phyloP scores from a whole-genome alignment of 2,329 filamentous ascomycete genomes.

The Paraphoma sp. region DNA sequence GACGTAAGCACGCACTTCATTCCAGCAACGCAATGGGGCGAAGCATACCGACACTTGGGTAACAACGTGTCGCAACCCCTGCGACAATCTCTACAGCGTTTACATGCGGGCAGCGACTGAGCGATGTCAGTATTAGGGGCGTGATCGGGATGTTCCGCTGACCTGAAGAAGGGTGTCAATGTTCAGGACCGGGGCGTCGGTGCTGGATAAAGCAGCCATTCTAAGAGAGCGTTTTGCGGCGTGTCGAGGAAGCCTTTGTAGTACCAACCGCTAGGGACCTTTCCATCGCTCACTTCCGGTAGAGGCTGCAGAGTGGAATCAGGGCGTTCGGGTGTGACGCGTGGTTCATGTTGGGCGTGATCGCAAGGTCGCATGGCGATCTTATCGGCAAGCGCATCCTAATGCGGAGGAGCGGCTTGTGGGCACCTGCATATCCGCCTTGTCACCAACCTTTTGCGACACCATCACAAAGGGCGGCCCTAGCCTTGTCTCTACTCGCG shows the following conservation, averaged over 20 bases:
- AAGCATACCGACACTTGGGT: slow-evolving; percentile 40
- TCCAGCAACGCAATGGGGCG: not conserved
- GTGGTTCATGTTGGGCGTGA: slow-evolving; percentile 3
- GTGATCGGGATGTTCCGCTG: not conserved
- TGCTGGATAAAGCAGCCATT: slow-evolving; percentile 5
- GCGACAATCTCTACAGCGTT: slow-evolving; percentile 44
- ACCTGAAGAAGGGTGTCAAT: slow-evolving; percentile 34
- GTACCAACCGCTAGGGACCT: not conserved
- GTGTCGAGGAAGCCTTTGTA: not conserved
- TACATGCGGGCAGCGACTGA: slow-evolving; percentile 43
- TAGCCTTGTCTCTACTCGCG: not conserved
- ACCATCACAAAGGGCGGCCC: not conserved
- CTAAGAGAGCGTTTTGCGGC: not conserved
- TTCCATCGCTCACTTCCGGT: not conserved
- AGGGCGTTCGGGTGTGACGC: slow-evolving; percentile 5
- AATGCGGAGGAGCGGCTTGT: slow-evolving; percentile 18
- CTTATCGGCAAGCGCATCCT: slow-evolving; percentile 23
- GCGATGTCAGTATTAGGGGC: slow-evolving; percentile 11
- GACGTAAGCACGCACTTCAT: slow-evolving; percentile 10
- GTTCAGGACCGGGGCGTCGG: slow-evolving; percentile 14
- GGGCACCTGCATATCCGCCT: slow-evolving; percentile 15
- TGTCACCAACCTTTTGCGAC: slow-evolving; percentile 3
- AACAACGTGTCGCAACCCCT: slow-evolving; percentile 46
- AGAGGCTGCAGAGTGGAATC: not conserved
- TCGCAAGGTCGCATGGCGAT: slow-evolving; percentile 11